A percentile compares a stretch with the other conserved stretches of the same genome.
Evolutionary conservation across 768 basidiomycete genomes (phyloP).

Genomic region (Neoboletus brunneissimus): DNA sequence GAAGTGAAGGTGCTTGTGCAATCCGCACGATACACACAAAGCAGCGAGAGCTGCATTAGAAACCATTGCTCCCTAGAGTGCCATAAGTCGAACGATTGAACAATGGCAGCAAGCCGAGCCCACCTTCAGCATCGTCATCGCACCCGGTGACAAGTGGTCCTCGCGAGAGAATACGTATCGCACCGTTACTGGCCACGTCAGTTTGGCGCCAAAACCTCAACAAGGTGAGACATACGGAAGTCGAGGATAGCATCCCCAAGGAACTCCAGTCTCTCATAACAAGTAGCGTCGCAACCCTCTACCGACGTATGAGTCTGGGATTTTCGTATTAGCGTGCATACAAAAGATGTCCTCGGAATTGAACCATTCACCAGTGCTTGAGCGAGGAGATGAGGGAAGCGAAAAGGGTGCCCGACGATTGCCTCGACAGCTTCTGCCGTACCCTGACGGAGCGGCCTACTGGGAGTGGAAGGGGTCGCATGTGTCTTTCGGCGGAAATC

Average conservation of each 20-base stretch:
- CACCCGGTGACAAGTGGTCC: slow-evolving; percentile 65
- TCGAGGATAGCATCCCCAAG: slow-evolving; percentile 85
- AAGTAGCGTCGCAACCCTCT: slow-evolving; percentile 51
- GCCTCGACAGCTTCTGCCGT: slow-evolving; percentile 56
- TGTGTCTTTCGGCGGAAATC: slow-evolving; percentile 57
- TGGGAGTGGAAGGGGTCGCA: slow-evolving; percentile 42
- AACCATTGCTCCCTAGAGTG: slow-evolving; percentile 73
- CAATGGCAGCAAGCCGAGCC: not conserved
- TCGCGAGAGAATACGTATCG: slow-evolving; percentile 66
- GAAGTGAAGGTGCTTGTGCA: slow-evolving; percentile 59
- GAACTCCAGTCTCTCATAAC: slow-evolving; percentile 79
- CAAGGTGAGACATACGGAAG: slow-evolving; percentile 52
- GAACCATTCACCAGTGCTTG: slow-evolving; percentile 63
- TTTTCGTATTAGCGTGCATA: slow-evolving; percentile 8
- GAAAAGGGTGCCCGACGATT: slow-evolving; percentile 63
- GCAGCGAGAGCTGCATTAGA: slow-evolving; percentile 77
- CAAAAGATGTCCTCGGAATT: not conserved
- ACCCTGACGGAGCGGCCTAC: slow-evolving; percentile 45
- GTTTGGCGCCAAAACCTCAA: not conserved
- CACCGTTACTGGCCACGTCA: slow-evolving; percentile 56
- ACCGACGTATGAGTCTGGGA: slow-evolving; percentile 66
- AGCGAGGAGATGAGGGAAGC: slow-evolving; percentile 58
- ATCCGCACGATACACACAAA: slow-evolving; percentile 64
- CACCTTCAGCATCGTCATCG: slow-evolving; percentile 78
- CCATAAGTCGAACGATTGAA: not conserved